phyloP scores from a whole-genome alignment of 2,329 filamentous ascomycete genomes.

The Diaporthe sp. region DNA sequence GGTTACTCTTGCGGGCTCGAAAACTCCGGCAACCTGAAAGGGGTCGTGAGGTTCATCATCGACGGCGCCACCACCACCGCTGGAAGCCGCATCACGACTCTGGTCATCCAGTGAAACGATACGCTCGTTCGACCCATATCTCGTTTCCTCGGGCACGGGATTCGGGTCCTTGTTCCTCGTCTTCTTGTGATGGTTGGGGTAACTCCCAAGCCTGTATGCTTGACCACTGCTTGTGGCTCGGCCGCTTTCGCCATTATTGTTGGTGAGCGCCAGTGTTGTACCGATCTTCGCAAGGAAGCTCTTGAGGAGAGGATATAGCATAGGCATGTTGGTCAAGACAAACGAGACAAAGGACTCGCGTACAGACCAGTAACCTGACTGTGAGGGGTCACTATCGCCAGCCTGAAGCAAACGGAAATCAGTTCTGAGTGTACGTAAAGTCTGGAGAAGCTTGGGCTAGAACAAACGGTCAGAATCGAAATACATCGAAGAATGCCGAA shows the following conservation, averaged over 20 bases:
- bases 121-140: constrained; percentile 20
- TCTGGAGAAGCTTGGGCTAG: constrained; percentile 27
- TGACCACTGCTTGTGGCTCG: not conserved
- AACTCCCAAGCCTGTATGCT: constrained; percentile 14
- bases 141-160: not conserved
- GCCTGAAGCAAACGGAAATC: constrained; percentile 40
- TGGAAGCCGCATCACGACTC: not conserved
- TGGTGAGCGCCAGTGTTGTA: constrained; percentile 17
- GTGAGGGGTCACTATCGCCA: constrained; percentile 49
- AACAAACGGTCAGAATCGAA: constrained; percentile 55
- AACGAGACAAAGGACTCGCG: constrained; percentile 57
- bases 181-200: constrained; percentile 2
- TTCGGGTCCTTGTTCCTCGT: constrained; percentile 12
- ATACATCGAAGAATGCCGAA: constrained; percentile 64
- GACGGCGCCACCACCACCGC: not conserved
- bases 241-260: not conserved
- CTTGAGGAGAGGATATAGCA: constrained; percentile 53
- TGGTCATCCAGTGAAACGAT: not conserved
- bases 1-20: not conserved
- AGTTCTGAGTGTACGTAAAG: not conserved
- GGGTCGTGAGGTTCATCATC: not conserved
- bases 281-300: constrained; percentile 44
- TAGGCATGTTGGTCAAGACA: constrained; percentile 55
- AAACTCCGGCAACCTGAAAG: not conserved
- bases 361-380: constrained; percentile 55